Percentiles rank a stretch among this genome's conserved stretches.
Conservation (phyloP, 768 basidiomycete species). For the Boletus insuetus region DNA sequence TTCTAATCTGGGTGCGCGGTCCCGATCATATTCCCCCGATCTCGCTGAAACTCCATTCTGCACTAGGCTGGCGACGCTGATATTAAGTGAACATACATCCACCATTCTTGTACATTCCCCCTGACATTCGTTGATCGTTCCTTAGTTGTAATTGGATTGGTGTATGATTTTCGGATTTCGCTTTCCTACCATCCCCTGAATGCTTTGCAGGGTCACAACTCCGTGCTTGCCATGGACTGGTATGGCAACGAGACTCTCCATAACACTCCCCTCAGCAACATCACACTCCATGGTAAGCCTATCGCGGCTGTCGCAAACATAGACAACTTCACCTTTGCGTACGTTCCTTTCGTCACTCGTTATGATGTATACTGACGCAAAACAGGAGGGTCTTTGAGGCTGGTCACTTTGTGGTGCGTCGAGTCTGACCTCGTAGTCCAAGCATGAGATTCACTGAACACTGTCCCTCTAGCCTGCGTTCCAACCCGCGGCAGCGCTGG, state of each 20-base stretch:
- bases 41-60: neutral
- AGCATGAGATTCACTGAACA: neutral
- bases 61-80: conserved; percentile 29
- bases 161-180: conserved; percentile 29
- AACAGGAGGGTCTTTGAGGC: conserved; percentile 53
- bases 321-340: conserved; percentile 68
- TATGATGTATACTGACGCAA: neutral
- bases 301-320: conserved; percentile 64
- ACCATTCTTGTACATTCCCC: neutral
- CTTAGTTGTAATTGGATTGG: conserved; percentile 24
- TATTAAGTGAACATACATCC: conserved; percentile 17
- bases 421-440: neutral
- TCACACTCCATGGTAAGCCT: conserved; percentile 50
- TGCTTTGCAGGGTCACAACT: conserved; percentile 29
- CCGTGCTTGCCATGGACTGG: conserved; percentile 46
- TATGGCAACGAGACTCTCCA: conserved; percentile 41
- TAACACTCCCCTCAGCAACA: conserved; percentile 45
- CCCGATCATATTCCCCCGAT: neutral
- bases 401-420: conserved; percentile 62
- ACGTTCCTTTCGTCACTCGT: conserved; percentile 24
- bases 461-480: conserved; percentile 48
- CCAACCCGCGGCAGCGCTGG: conserved; percentile 55
- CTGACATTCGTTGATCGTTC: conserved; percentile 4
- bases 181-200: neutral
- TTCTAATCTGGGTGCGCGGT: conserved; percentile 39